Conservation (phyloP, 345 rosid species). For the Geranium brycei region DNA sequence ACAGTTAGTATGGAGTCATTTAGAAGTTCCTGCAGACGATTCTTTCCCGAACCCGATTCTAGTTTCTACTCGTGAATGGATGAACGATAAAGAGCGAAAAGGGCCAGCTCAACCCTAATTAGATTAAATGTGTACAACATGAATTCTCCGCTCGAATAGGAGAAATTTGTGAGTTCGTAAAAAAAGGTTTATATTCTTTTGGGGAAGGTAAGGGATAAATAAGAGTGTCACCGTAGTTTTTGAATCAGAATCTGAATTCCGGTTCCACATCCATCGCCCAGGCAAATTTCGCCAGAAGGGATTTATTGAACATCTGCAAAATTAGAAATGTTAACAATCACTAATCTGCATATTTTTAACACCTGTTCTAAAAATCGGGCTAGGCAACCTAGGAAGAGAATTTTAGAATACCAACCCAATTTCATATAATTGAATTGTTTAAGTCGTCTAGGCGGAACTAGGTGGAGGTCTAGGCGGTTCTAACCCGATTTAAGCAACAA, state of each 20-base stretch:
- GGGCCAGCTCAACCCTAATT: not conserved
- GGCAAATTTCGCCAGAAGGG: slow-evolving; percentile 77
- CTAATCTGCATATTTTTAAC: too few species aligned
- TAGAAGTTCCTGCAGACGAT: not conserved
- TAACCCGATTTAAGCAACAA: too few species aligned
- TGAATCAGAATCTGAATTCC: slow-evolving; percentile 64
- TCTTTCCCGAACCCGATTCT: too few species aligned
- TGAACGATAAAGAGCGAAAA: too few species aligned
- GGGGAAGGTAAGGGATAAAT: not conserved
- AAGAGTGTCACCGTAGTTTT: not conserved
- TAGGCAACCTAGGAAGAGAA: too few species aligned
- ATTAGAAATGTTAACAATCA: not conserved
- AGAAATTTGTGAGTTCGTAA: not conserved
- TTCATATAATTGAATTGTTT: too few species aligned
- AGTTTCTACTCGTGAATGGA: too few species aligned
- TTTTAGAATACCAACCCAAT: too few species aligned
- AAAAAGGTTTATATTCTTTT: not conserved
- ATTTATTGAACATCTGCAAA: slow-evolving; percentile 78
- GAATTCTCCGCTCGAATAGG: not conserved
- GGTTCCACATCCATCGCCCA: slow-evolving; percentile 99
- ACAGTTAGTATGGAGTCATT: not conserved
- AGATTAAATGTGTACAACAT: not conserved
- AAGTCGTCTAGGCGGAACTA: too few species aligned
- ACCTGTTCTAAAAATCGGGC: too few species aligned
- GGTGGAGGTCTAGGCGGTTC: too few species aligned